Base-by-base conservation (phyloP, 805 yeast genomes). In the Metschnikowia colocasiae region DNA sequence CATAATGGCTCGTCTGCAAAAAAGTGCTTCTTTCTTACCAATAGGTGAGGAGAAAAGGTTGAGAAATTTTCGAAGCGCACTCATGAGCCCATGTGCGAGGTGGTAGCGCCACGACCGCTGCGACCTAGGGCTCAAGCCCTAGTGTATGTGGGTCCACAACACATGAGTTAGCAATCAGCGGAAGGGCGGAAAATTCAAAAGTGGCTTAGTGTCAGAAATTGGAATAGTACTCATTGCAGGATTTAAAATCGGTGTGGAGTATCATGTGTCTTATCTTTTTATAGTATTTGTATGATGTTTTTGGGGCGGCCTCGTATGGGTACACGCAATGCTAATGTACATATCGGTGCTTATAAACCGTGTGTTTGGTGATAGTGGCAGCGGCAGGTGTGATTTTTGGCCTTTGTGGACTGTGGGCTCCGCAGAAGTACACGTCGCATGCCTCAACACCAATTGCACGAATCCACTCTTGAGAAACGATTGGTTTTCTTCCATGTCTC, bases 21-120 rank as follows among this genome's bases (percentile, higher is more conserved):
- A 68, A 62, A 50, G 52, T 73, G 77, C 77, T 73, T 73, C 77
- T 71, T 73, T 73, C 77, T 67, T 70, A 71, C 76, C 76, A 59
- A 58, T 46, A 56, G 37, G 48, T 25, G 37, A 25, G 20, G 52
- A 48, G 48, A 55, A 43, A 48, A 38, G 48, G 19, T 35, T 29
- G 32, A 23, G 26, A 40, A 46, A 29, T 26, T 10, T 22, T 40
- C 22, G 13, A n/a, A n/a, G 43, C 43, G 43, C 35, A 31, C 33
- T 30, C 12, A 30, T 29, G 33, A n/a, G 23, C 13, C 15, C 10
- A 22, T 25, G 27, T 8, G 20, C 19, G 22, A 12, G 25, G 20
- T 16, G 40, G 31, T 37, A 3, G 22, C 6, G 31, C 40, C 42
- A 39, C 42, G 33, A 39, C 42, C 19, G 5, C 3, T 6, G 32